Evolutionary conservation across 1,284 basidiomycete genomes (phyloP).

Genomic region (Coriolopsis trogii): DNA sequence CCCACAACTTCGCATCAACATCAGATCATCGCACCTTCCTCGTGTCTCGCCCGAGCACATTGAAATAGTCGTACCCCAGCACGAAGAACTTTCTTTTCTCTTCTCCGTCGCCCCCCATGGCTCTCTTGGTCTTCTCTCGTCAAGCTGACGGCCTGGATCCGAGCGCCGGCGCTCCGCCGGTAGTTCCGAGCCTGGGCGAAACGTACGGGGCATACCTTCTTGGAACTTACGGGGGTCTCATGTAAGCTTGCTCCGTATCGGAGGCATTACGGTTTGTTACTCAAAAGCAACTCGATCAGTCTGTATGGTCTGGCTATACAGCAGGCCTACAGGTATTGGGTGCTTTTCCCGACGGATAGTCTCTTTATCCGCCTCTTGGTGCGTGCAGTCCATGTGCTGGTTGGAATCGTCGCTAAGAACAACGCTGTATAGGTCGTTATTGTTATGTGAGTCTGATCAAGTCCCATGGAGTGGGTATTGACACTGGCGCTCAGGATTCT

Average conservation of each 20-base stretch:
- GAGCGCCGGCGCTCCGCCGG: background rate
- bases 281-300: background rate
- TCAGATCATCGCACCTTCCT: background rate
- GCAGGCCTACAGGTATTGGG: conserved; percentile 4
- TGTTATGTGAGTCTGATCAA: conserved; percentile 4
- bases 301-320: conserved; percentile 5
- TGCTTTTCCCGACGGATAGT: conserved; percentile 2
- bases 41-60: background rate
- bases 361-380: conserved; percentile 7
- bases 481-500: background rate
- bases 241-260: background rate
- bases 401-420: background rate
- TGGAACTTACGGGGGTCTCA: conserved; percentile 5
- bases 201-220: conserved; percentile 6
- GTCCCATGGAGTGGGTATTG: too few relatives aligned
- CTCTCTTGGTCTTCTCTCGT: background rate
- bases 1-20: too few relatives aligned
- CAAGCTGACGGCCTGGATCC: background rate
- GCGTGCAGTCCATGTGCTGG: background rate
- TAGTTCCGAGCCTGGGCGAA: background rate
- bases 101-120: background rate
- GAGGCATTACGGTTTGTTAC: background rate
- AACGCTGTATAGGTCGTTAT: background rate
- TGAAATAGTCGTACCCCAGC: background rate
- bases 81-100: background rate